These are phyloP conservation scores for Massarina eburnea DNA, from an alignment of 2,329 filamentous ascomycete species.

Conservation along the genomic window DNA sequence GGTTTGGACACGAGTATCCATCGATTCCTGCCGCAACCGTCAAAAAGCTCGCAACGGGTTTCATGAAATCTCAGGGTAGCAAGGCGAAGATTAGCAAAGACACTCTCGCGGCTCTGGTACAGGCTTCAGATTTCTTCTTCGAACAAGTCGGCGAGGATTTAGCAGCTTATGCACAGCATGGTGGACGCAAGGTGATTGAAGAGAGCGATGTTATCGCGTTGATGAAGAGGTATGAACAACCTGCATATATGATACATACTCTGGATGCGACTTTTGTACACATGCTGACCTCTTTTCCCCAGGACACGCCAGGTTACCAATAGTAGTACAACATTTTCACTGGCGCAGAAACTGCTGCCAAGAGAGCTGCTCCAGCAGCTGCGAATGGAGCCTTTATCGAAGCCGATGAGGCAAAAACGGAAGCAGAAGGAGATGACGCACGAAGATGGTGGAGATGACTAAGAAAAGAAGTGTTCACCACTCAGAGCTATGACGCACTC, in stretches of 20 bases:
- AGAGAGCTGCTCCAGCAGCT: slow-evolving; percentile 81
- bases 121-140: slow-evolving; percentile 89
- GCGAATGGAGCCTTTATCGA: slow-evolving; percentile 60
- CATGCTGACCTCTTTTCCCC: slow-evolving; percentile 30
- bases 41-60: slow-evolving; percentile 70
- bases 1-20: slow-evolving; percentile 73
- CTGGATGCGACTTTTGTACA: slow-evolving; percentile 1
- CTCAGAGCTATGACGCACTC: slow-evolving; percentile 74
- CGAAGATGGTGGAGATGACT: slow-evolving; percentile 48
- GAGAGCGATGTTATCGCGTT: slow-evolving; percentile 80
- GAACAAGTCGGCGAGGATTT: slow-evolving; percentile 83
- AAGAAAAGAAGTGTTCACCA: slow-evolving; percentile 56
- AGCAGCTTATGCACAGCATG: slow-evolving; percentile 77
- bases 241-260: slow-evolving; percentile 17
- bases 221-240: slow-evolving; percentile 71
- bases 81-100: slow-evolving; percentile 73
- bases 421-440: slow-evolving; percentile 46
- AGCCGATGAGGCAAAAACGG: slow-evolving; percentile 48
- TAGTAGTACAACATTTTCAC: slow-evolving; percentile 74
- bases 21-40: slow-evolving; percentile 72
- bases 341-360: slow-evolving; percentile 81
- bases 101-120: slow-evolving; percentile 71
- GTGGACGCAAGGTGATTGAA: slow-evolving; percentile 80
- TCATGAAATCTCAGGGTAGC: slow-evolving; percentile 67
- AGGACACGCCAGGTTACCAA: slow-evolving; percentile 65